These are phyloP conservation scores for Warburgia ugandensis DNA, from an alignment of 164 flowering plant genomes.

Conservation along the genomic window DNA sequence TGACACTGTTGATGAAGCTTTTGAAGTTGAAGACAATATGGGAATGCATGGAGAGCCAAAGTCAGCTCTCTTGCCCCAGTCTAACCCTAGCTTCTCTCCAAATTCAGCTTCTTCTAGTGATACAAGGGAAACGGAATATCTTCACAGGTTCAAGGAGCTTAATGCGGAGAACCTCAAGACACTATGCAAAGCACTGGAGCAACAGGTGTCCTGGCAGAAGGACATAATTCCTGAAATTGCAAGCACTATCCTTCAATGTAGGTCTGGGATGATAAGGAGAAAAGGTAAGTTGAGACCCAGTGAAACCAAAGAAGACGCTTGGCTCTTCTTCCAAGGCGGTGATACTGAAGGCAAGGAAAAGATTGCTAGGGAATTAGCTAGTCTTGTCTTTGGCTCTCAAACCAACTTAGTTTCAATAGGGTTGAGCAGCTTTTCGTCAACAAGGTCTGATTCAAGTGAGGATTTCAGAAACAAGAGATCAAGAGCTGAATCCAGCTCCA, in stretches of 20 bases:
- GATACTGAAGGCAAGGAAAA: constrained; percentile 64
- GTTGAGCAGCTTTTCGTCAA: constrained; percentile 55
- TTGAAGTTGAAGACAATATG: constrained; percentile 20
- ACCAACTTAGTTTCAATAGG: constrained; percentile 44
- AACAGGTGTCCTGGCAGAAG: constrained; percentile 76
- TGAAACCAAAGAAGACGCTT: constrained; percentile 69
- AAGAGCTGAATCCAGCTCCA: constrained; percentile 62
- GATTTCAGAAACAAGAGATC: constrained; percentile 51
- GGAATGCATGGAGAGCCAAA: constrained; percentile 30
- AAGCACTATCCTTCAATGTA: constrained; percentile 53
- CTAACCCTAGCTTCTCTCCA: constrained; percentile 47
- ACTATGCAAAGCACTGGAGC: constrained; percentile 59
- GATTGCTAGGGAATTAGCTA: constrained; percentile 67
- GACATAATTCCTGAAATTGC: constrained; percentile 64
- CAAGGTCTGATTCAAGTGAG: constrained; percentile 53
- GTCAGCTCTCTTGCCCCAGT: constrained; percentile 35
- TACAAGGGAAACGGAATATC: constrained; percentile 50
- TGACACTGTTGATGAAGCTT: constrained; percentile 14
- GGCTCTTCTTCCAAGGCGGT: constrained; percentile 77
- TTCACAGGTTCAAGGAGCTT: constrained; percentile 49
- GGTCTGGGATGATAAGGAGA: constrained; percentile 65
- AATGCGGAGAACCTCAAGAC: constrained; percentile 50
- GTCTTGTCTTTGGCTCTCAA: constrained; percentile 61
- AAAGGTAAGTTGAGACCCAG: constrained; percentile 23
- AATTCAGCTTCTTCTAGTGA: constrained; percentile 62